phyloP scores from a whole-genome alignment of 2,329 filamentous ascomycete species.

The Rhinocladiella similis region DNA sequence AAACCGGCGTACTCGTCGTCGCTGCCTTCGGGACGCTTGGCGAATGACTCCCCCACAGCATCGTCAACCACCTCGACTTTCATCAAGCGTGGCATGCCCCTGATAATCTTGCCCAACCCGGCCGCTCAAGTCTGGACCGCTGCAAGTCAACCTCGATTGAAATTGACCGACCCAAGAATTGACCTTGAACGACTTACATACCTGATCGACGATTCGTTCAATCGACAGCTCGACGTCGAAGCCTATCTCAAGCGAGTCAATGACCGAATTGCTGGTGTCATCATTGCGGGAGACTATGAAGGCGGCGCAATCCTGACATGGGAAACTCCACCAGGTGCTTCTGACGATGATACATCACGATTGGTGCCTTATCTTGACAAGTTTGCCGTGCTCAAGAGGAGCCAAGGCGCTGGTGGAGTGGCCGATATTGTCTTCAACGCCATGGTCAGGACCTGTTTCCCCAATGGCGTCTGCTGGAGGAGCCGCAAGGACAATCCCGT shows the following conservation, averaged over 20 bases:
- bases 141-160: constrained; percentile 63
- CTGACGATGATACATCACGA: constrained; percentile 56
- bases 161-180: constrained; percentile 76
- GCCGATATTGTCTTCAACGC: constrained; percentile 96
- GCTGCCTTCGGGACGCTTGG: constrained; percentile 69
- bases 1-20: constrained; percentile 92
- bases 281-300: constrained; percentile 95
- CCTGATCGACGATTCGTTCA: constrained; percentile 92
- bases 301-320: constrained; percentile 93
- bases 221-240: constrained; percentile 75
- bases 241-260: constrained; percentile 82
- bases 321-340: constrained; percentile 70
- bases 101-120: constrained; percentile 78
- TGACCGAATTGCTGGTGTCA: constrained; percentile 80
- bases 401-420: constrained; percentile 87
- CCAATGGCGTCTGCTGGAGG: constrained; percentile 86
- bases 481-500: constrained; percentile 89
- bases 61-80: constrained; percentile 65
- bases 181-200: constrained; percentile 80
- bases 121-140: constrained; percentile 66
- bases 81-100: constrained; percentile 85
- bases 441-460: constrained; percentile 89
- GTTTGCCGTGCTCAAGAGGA: constrained; percentile 86
- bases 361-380: constrained; percentile 95
- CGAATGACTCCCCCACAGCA: constrained; percentile 30